Evolutionary conservation across 2,329 filamentous ascomycete genomes (phyloP).

Genomic region (Alternaria gansuensis): DNA sequence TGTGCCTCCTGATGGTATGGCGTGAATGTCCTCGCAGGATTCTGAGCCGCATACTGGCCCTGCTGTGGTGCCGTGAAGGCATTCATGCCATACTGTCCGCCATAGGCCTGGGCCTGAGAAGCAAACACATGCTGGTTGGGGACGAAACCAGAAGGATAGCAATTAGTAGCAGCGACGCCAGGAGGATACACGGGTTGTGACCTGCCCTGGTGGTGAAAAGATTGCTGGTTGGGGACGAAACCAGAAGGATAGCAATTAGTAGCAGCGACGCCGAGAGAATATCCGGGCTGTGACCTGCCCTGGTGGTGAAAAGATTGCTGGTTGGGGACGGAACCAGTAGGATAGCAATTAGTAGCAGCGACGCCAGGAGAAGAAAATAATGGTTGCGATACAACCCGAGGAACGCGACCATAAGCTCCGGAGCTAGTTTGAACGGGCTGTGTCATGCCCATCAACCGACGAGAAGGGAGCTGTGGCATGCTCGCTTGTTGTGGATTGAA

Average conservation of each 20-base stretch:
- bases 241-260: not conserved
- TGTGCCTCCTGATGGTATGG: not conserved
- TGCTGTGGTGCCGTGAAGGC: not conserved
- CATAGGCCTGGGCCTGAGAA: not conserved
- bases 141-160: not conserved
- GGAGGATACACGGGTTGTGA: not conserved
- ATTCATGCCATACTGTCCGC: not conserved
- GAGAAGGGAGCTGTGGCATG: slow-evolving; percentile 8
- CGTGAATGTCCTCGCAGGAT: not conserved
- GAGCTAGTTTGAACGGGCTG: not conserved
- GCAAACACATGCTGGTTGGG: not conserved
- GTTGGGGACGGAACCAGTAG: not conserved
- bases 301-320: not conserved
- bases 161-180: not conserved
- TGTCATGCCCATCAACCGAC: not conserved
- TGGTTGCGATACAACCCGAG: not conserved
- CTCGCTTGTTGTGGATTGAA: not conserved
- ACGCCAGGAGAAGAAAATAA: not conserved
- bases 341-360: not conserved
- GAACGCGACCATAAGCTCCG: not conserved
- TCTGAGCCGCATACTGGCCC: not conserved
- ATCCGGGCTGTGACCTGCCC: not conserved
- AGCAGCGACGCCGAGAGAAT: not conserved
- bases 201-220: not conserved
- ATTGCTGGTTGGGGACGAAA: not conserved